Percentiles rank a stretch among this genome's conserved stretches.
phyloP scores from a whole-genome alignment of 2,329 filamentous ascomycete genomes.

The Fusarium chlamydosporum region DNA sequence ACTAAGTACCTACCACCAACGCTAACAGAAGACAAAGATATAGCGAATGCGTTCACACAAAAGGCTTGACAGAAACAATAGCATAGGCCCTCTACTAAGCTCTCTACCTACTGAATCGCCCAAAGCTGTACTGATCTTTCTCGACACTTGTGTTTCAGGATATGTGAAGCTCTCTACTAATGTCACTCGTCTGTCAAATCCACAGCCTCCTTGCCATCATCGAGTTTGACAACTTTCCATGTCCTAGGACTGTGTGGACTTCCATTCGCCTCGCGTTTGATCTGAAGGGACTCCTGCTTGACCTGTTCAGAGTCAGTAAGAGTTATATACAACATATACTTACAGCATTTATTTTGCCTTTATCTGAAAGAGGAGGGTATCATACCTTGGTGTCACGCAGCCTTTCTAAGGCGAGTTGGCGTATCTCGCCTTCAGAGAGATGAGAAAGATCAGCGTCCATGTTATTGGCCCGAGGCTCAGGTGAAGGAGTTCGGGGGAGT shows the following conservation, averaged over 20 bases:
- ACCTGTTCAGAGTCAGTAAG: too few relatives aligned
- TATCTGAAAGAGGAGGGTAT: too few relatives aligned
- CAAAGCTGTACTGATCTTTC: too few relatives aligned
- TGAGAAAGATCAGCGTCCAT: background rate
- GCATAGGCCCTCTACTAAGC: too few relatives aligned
- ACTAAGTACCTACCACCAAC: slow-evolving; percentile 30
- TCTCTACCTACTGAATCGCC: too few relatives aligned
- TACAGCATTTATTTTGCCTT: too few relatives aligned
- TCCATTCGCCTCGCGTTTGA: slow-evolving; percentile 32
- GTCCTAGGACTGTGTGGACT: background rate
- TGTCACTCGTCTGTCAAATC: slow-evolving; percentile 38
- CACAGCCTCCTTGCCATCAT: slow-evolving; percentile 30
- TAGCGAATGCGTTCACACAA: slow-evolving; percentile 10
- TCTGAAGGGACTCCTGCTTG: background rate
- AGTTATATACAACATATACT: too few relatives aligned
- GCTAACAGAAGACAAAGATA: background rate
- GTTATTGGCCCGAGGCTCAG: background rate
- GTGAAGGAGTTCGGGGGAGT: slow-evolving; percentile 38
- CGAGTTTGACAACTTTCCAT: slow-evolving; percentile 35
- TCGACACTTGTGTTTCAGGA: too few relatives aligned
- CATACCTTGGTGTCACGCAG: slow-evolving; percentile 36
- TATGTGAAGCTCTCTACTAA: too few relatives aligned
- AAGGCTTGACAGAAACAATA: too few relatives aligned
- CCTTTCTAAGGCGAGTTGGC: slow-evolving; percentile 41
- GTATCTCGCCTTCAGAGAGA: slow-evolving; percentile 39